Evolutionary conservation across 768 basidiomycete genomes (phyloP).

Genomic region (Trametes cinnabarina): DNA sequence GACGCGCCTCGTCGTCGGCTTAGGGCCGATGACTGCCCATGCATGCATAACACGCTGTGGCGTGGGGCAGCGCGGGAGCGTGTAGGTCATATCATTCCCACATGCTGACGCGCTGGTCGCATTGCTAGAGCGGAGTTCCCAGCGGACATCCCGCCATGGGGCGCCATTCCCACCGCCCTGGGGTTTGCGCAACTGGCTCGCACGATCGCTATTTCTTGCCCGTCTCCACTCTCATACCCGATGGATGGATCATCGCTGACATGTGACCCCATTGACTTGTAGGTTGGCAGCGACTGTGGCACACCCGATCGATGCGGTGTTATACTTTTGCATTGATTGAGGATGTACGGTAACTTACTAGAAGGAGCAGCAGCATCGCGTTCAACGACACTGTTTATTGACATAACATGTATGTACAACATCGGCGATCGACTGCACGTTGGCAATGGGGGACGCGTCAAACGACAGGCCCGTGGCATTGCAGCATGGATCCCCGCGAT

Average conservation of each 20-base stretch:
- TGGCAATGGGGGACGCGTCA: not conserved
- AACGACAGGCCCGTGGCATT: not conserved
- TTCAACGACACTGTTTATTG: constrained; percentile 11
- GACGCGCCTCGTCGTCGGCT: not conserved
- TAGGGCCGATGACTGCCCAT: constrained; percentile 4
- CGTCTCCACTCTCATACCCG: constrained; percentile 8
- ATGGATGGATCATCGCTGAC: constrained; percentile 10
- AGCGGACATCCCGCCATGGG: constrained; percentile 1
- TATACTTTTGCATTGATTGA: not conserved
- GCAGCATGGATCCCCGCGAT: not conserved
- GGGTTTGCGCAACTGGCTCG: not conserved
- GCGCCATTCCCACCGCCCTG: constrained; percentile 11
- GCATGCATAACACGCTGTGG: not conserved
- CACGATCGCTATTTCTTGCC: constrained; percentile 13
- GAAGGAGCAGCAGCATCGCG: constrained; percentile 6
- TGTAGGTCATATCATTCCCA: constrained; percentile 12
- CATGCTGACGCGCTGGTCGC: constrained; percentile 3
- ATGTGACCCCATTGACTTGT: constrained; percentile 5
- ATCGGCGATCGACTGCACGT: not conserved
- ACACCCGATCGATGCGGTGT: not conserved
- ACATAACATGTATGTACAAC: constrained; percentile 15
- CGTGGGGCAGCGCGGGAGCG: constrained; percentile 15
- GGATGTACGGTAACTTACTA: constrained; percentile 19
- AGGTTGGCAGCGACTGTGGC: constrained; percentile 1
- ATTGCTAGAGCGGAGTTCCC: constrained; percentile 10